Percentiles rank a stretch among this genome's conserved stretches.
Conservation (phyloP, 1,284 basidiomycete genomes). For the Tetrapyrgos nigripes region DNA sequence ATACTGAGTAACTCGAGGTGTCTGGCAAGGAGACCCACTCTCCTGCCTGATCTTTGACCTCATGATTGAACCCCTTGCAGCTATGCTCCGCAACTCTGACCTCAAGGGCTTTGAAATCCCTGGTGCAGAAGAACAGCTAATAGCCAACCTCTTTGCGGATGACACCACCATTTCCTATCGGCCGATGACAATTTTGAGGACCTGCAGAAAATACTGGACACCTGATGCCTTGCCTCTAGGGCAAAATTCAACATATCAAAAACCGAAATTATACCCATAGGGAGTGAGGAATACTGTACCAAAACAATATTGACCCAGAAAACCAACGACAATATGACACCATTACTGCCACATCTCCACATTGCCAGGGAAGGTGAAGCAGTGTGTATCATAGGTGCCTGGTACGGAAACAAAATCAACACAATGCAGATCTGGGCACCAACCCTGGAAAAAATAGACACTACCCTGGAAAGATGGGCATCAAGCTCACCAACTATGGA, state of each 20-base stretch:
- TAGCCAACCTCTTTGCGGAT: slow-evolving; percentile 21
- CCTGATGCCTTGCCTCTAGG: slow-evolving; percentile 22
- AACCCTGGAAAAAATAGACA: slow-evolving; percentile 19
- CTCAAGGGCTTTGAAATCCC: slow-evolving; percentile 35
- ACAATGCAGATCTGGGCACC: slow-evolving; percentile 17
- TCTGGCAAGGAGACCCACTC: slow-evolving; percentile 44
- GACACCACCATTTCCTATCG: slow-evolving; percentile 17
- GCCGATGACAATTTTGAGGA: slow-evolving; percentile 8
- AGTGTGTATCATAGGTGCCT: slow-evolving; percentile 23
- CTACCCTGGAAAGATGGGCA: slow-evolving; percentile 16
- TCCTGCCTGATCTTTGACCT: slow-evolving; percentile 41
- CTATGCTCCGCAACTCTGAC: slow-evolving; percentile 28
- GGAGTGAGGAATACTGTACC: slow-evolving; percentile 11
- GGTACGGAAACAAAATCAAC: slow-evolving; percentile 21
- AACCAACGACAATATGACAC: neutral
- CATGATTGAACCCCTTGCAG: slow-evolving; percentile 1
- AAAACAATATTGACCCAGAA: neutral
- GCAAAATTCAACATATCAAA: slow-evolving; percentile 29
- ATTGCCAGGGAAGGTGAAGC: slow-evolving; percentile 20
- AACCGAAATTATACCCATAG: slow-evolving; percentile 26
- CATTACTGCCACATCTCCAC: slow-evolving; percentile 13
- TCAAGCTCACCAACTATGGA: slow-evolving; percentile 20
- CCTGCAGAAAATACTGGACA: slow-evolving; percentile 17
- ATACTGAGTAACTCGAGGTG: slow-evolving; percentile 39
- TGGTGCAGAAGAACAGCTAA: slow-evolving; percentile 14